Conservation (phyloP, 225 moss, liverwort and hornwort species). For the Pleurozium schreberi region DNA sequence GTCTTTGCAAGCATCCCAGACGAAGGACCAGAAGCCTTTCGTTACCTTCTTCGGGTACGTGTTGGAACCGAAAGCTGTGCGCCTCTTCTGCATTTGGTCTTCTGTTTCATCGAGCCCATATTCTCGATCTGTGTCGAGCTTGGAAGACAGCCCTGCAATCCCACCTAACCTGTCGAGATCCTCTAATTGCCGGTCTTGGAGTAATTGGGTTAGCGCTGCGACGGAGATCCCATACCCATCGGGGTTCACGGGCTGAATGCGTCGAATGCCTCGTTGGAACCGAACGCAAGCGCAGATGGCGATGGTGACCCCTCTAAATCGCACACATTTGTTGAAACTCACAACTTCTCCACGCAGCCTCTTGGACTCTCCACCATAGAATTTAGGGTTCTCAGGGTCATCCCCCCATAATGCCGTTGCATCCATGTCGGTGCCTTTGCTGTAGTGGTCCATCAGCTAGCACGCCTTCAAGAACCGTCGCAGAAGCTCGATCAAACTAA, state of each 20-base stretch:
- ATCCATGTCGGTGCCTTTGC: too few species aligned
- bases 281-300: background rate
- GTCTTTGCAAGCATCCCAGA: conserved; percentile 23
- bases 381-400: background rate
- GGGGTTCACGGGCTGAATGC: background rate
- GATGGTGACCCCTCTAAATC: background rate
- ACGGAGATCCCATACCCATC: background rate
- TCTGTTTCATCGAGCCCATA: conserved; percentile 18
- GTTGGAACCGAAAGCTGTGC: conserved; percentile 8
- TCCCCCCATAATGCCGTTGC: too few species aligned
- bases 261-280: background rate
- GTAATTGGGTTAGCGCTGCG: background rate
- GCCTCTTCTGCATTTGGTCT: conserved; percentile 5
- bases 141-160: background rate
- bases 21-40: conserved; percentile 25
- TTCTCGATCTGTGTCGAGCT: background rate
- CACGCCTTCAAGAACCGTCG: background rate
- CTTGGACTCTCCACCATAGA: background rate
- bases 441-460: background rate
- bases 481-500: background rate
- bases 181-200: background rate
- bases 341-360: background rate
- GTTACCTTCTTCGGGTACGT: conserved; percentile 13
- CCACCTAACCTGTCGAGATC: conserved; percentile 3
- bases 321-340: background rate